phyloP scores from a whole-genome alignment of 2,329 filamentous ascomycete genomes.

The Ophiocordyceps sinensis region DNA sequence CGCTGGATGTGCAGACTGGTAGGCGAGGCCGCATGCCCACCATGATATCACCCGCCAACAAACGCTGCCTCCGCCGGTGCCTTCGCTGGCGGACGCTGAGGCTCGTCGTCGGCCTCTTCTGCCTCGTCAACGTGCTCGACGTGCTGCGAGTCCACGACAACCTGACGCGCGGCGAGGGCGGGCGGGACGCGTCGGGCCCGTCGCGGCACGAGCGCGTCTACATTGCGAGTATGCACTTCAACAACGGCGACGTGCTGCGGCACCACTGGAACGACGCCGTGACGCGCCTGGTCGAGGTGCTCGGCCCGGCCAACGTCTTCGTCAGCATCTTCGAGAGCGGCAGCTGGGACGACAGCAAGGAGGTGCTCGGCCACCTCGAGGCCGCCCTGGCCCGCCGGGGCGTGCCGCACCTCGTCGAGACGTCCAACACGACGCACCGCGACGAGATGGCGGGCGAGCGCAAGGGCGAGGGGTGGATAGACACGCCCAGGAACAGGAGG shows the following conservation, averaged over 20 bases:
- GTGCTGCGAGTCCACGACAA: slow-evolving; percentile 21
- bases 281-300: slow-evolving; percentile 35
- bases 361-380: slow-evolving; percentile 42
- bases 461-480: slow-evolving; percentile 44
- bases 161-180: slow-evolving; percentile 14
- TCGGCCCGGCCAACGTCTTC: slow-evolving; percentile 52
- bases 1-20: too few relatives aligned
- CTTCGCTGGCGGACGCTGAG: slow-evolving; percentile 20
- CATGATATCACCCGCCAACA: slow-evolving; percentile 16
- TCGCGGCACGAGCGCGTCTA: slow-evolving; percentile 35
- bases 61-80: slow-evolving; percentile 21
- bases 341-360: slow-evolving; percentile 55
- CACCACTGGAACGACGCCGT: slow-evolving; percentile 49
- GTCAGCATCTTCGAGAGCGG: slow-evolving; percentile 56
- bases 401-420: slow-evolving; percentile 38
- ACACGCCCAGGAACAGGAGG: slow-evolving; percentile 34
- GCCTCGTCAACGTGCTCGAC: slow-evolving; percentile 23
- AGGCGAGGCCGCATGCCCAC: neutral
- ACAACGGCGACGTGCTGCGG: slow-evolving; percentile 44
- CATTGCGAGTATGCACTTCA: slow-evolving; percentile 58
- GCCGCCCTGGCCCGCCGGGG: slow-evolving; percentile 32
- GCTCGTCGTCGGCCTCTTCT: slow-evolving; percentile 18
- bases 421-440: slow-evolving; percentile 43
- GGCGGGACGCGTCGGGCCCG: slow-evolving; percentile 6
- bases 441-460: slow-evolving; percentile 35